phyloP scores from a whole-genome alignment of 164 flowering plant species.

The Liriodendron chinense region DNA sequence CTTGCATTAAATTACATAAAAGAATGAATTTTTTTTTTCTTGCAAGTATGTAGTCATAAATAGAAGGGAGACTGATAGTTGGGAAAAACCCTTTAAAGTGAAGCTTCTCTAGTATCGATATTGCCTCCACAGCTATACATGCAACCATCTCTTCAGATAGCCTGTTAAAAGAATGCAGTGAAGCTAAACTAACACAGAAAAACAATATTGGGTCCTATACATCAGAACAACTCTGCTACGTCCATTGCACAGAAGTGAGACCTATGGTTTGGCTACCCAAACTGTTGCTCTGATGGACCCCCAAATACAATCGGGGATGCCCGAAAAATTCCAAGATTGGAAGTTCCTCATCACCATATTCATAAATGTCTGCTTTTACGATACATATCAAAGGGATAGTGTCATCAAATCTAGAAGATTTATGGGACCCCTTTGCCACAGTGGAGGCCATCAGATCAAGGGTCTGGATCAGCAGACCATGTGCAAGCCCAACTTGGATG shows the following conservation, averaged over 20 bases:
- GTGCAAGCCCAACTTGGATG: not conserved
- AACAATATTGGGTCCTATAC: not conserved
- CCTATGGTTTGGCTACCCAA: not conserved
- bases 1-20: not conserved
- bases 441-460: not conserved
- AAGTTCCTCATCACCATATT: not conserved
- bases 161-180: slow-evolving; percentile 39
- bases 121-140: slow-evolving; percentile 93
- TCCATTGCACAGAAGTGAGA: not conserved
- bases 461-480: not conserved
- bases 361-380: not conserved
- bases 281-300: not conserved
- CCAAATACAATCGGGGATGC: not conserved
- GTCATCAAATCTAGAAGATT: not conserved
- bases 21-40: not conserved
- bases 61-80: not conserved
- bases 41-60: not conserved
- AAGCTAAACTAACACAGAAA: slow-evolving; percentile 4
- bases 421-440: not conserved
- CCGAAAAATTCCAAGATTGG: not conserved
- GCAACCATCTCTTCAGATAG: slow-evolving; percentile 85
- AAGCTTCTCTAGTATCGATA: slow-evolving; percentile 90
- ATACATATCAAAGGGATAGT: not conserved
- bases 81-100: slow-evolving; percentile 69
- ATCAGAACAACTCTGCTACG: not conserved